Conservation (phyloP, 176 grass and related monocot genomes). For the Canna indica region DNA sequence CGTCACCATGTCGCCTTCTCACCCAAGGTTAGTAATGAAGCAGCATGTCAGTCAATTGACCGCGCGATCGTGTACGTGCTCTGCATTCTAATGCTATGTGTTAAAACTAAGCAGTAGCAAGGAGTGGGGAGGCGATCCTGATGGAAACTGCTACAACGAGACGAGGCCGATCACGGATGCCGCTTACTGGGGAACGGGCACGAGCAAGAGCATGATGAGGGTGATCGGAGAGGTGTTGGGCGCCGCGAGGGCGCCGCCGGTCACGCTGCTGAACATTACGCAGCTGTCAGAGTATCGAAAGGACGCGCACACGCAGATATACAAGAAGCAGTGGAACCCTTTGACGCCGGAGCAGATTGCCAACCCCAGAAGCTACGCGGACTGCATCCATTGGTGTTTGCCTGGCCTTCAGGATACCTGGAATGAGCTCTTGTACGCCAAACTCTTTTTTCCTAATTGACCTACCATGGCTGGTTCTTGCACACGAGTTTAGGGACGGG, state of each 20-base stretch:
- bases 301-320: constrained; percentile 86
- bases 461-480: too few species aligned
- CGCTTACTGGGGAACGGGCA: constrained; percentile 59
- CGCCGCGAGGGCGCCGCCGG: constrained; percentile 20
- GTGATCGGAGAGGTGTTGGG: constrained; percentile 53
- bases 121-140: constrained; percentile 72
- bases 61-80: not conserved
- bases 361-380: constrained; percentile 69
- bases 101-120: constrained; percentile 38
- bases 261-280: constrained; percentile 75
- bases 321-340: constrained; percentile 87
- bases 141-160: constrained; percentile 89
- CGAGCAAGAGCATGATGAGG: constrained; percentile 71
- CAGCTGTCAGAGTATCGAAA: constrained; percentile 89
- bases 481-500: too few species aligned
- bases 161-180: constrained; percentile 50
- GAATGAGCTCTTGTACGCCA: constrained; percentile 82
- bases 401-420: constrained; percentile 91
- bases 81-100: not conserved
- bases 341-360: constrained; percentile 57
- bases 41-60: not conserved
- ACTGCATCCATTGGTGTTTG: constrained; percentile 88
- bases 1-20: constrained; percentile 90
- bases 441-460: constrained; percentile 54
- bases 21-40: constrained; percentile 33